Evolutionary conservation across 306 rosid genomes (phyloP), one percentile per base, ranked within the genome.

Genomic region (Vigna hirtella): DNA sequence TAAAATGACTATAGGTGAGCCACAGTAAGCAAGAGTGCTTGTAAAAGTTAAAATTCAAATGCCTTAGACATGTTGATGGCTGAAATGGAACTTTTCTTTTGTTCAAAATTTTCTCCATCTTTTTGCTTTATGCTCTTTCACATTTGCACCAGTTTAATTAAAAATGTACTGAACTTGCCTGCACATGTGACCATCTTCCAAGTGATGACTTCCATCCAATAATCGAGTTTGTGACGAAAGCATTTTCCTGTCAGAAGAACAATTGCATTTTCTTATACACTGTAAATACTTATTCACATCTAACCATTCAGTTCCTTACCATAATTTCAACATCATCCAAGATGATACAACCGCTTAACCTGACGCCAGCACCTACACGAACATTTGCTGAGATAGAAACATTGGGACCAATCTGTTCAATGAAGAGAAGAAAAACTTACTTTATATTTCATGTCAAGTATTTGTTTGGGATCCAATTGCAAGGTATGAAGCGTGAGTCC

Each of bases 341-440:
- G 77, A 93, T 81, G 56, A 88, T 95, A 82, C 99, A 95, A 18
- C 89, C 77, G 70, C 91, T 91, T 79, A 95, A 91, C 86, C 99
- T 91, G 48, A 83, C 95, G 0, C 99, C 98, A 47, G 94, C 87
- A 48, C 97, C 98, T 16, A 95, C 82, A 20, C 98, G 99, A 66
- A 93, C 99, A 85, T 95, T 95, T 77, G 99, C 99, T 50, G 97
- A 91, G 78, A 95, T 91, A 9, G 98, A 95, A 34, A 93, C 99
- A 62, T 95, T 95, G 18, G 98, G 96, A 58, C 99, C 99, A 40
- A 95, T 87, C 99, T 95, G 96, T 58, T 58, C 80, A 79, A 72
- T 72, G 79, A 59, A 82, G 77, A 67, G 34, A 61, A 40, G 18
- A 15, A 43, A 53, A 63, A 48, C 16, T 17, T 70, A 16, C 32